Evolutionary conservation across 352 stramenopile species (phyloP).

Genomic region (Phytopythium vexans): DNA sequence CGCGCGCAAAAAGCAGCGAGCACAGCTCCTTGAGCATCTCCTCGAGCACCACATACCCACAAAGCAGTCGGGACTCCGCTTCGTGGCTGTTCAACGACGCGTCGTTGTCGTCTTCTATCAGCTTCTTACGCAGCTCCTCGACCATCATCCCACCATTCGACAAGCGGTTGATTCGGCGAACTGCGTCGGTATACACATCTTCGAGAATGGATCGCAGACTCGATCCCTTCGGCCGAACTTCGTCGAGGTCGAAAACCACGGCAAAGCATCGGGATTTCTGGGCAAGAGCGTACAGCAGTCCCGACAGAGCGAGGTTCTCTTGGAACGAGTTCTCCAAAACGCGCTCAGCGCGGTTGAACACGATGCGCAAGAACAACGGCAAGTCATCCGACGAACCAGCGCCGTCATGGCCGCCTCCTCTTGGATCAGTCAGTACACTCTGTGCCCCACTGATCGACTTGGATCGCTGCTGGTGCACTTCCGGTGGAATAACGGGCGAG

Average conservation of each 20-base stretch:
- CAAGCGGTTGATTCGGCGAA: constrained; percentile 56
- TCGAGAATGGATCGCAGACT: constrained; percentile 79
- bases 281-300: constrained; percentile 67
- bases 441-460: constrained; percentile 1
- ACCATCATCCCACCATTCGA: constrained; percentile 41
- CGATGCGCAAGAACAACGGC: constrained; percentile 66
- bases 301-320: constrained; percentile 80
- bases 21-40: constrained; percentile 86
- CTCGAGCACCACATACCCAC: constrained; percentile 77
- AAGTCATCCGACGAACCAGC: constrained; percentile 7
- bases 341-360: constrained; percentile 71
- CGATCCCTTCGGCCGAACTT: constrained; percentile 30
- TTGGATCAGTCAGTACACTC: constrained; percentile 7
- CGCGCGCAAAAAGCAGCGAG: constrained; percentile 72
- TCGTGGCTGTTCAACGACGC: constrained; percentile 59
- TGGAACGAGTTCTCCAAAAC: constrained; percentile 81
- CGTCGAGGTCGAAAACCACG: constrained; percentile 54
- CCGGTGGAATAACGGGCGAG: constrained; percentile 38
- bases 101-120: constrained; percentile 71
- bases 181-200: constrained; percentile 68
- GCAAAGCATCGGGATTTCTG: constrained; percentile 49
- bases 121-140: constrained; percentile 52
- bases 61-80: constrained; percentile 58
- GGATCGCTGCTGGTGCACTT: constrained; percentile 10
- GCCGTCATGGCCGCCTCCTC: neutral